Percentiles rank a stretch among this genome's conserved stretches.
phyloP scores from a whole-genome alignment of 164 flowering plant genomes.

The Nymphaea colorata region DNA sequence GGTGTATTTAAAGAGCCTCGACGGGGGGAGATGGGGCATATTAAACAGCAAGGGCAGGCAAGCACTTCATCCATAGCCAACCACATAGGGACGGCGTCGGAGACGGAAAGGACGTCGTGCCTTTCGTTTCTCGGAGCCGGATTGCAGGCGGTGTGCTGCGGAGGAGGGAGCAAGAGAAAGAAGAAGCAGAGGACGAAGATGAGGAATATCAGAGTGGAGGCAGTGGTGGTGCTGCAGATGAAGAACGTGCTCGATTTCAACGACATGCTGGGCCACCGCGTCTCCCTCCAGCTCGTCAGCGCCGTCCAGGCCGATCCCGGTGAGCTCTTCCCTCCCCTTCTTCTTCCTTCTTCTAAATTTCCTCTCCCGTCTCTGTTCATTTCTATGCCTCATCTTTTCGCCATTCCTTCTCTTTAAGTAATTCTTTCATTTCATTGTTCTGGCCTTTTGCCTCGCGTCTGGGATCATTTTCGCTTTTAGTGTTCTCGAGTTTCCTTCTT shows the following conservation, averaged over 20 bases:
- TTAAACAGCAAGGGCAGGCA: not conserved
- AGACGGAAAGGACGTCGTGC: no score
- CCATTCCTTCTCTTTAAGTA: not conserved
- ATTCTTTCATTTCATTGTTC: no score
- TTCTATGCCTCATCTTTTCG: not conserved
- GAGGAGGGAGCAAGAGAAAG: not conserved
- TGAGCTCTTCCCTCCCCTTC: slow-evolving; percentile 4
- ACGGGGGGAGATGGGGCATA: not conserved
- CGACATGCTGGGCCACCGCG: slow-evolving; percentile 34
- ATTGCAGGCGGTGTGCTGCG: not conserved
- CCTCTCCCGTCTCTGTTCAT: no score
- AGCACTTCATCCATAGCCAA: not conserved
- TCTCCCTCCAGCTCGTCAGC: slow-evolving; percentile 54
- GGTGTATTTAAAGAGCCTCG: no score
- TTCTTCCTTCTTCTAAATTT: not conserved
- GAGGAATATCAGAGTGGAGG: slow-evolving; percentile 11
- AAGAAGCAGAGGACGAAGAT: slow-evolving; percentile 24
- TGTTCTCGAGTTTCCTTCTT: no score
- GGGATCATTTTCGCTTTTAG: no score
- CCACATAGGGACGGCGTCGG: no score
- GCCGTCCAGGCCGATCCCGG: slow-evolving; percentile 32
- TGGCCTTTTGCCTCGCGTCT: no score
- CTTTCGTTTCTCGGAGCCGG: not conserved
- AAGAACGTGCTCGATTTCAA: slow-evolving; percentile 54
- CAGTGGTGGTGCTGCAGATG: slow-evolving; percentile 65